Conservation (phyloP, 129 eudicot genomes). For the Ambrosia artemisiifolia region DNA sequence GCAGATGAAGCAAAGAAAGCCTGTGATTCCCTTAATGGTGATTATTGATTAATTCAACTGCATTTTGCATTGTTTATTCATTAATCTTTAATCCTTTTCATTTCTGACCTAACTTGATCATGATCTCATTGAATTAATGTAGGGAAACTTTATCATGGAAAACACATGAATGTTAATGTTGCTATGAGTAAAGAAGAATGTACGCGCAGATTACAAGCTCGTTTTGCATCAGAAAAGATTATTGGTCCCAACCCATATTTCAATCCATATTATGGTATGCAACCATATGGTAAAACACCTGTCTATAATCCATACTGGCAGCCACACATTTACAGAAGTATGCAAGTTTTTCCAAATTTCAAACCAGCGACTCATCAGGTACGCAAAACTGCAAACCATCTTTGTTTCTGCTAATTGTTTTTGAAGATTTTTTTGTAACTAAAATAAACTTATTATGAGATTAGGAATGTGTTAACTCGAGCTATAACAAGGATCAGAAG, state of each 20-base stretch:
- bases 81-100: not conserved
- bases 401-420: not conserved
- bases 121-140: slow-evolving; percentile 13
- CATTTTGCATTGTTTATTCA: not conserved
- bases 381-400: not conserved
- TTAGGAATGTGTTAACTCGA: slow-evolving; percentile 22
- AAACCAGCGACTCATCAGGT: slow-evolving; percentile 23
- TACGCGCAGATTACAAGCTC: slow-evolving; percentile 15
- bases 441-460: not conserved
- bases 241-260: slow-evolving; percentile 9
- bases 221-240: slow-evolving; percentile 12
- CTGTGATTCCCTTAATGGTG: slow-evolving; percentile 42
- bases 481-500: slow-evolving; percentile 18
- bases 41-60: not conserved
- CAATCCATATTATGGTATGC: slow-evolving; percentile 12
- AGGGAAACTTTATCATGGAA: slow-evolving; percentile 40
- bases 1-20: slow-evolving; percentile 43
- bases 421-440: not conserved
- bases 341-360: slow-evolving; percentile 16
- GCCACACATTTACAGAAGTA: slow-evolving; percentile 11
- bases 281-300: slow-evolving; percentile 11
- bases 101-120: not conserved
- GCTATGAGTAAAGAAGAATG: slow-evolving; percentile 34
- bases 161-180: slow-evolving; percentile 27
- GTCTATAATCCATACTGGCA: slow-evolving; percentile 24